Evolutionary conservation across 139 green algal genomes (phyloP).

Genomic region (Chlamydomonas sp.): DNA sequence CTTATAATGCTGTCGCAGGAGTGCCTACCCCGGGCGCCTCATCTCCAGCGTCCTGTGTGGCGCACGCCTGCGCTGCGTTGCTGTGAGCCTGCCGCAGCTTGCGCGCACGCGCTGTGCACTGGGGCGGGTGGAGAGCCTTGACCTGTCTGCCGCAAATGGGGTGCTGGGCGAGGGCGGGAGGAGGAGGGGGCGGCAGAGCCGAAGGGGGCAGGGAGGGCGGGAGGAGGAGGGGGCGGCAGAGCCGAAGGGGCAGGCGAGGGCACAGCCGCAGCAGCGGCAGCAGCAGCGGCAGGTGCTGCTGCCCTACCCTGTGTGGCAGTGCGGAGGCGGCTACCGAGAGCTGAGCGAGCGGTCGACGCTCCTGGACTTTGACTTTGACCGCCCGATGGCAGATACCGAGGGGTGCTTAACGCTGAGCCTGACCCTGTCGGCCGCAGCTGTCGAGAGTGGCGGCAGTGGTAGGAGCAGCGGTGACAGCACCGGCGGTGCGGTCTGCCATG

Average conservation of each 20-base stretch:
- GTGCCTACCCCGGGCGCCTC: constrained; percentile 7
- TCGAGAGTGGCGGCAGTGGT: too few relatives aligned
- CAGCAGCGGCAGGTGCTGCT: constrained; percentile 18
- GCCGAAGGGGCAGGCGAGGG: background rate
- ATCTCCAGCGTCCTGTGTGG: constrained; percentile 5
- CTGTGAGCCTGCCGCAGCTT: constrained; percentile 30
- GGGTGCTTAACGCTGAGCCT: background rate
- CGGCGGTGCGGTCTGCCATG: constrained; percentile 3
- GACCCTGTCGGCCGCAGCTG: too few relatives aligned
- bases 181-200: too few relatives aligned
- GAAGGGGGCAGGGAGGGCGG: too few relatives aligned
- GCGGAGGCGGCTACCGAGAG: constrained; percentile 28
- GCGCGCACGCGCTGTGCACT: constrained; percentile 20
- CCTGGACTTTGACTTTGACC: constrained; percentile 13
- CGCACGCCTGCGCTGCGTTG: constrained; percentile 23
- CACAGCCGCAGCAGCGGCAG: too few relatives aligned
- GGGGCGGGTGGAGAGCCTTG: constrained; percentile 17
- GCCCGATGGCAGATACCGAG: constrained; percentile 15
- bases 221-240: background rate
- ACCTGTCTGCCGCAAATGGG: constrained; percentile 25
- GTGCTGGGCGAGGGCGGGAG: constrained; percentile 24
- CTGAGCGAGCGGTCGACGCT: constrained; percentile 9
- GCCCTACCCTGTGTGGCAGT: constrained; percentile 29
- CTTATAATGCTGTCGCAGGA: too few relatives aligned
- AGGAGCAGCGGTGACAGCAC: background rate